These are phyloP conservation scores for Danielozyma ontarioensis DNA, from an alignment of 805 yeast genomes.

Conservation along the genomic window DNA sequence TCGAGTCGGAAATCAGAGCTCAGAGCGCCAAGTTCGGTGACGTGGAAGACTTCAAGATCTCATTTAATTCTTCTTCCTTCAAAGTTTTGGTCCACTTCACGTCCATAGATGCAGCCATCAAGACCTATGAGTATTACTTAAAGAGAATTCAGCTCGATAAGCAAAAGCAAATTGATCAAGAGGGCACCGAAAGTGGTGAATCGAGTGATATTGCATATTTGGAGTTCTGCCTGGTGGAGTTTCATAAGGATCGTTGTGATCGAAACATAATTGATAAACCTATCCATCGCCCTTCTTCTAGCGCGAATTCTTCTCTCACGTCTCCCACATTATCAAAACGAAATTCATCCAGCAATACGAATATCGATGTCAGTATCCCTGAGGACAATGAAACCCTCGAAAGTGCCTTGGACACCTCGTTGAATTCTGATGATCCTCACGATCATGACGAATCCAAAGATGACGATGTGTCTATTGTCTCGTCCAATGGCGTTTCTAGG, in stretches of 20 bases:
- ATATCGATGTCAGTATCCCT: neutral
- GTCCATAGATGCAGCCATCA: conserved; percentile 43
- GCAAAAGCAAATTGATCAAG: conserved; percentile 11
- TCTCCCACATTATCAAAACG: conserved; percentile 1
- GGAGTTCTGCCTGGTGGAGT: conserved; percentile 16
- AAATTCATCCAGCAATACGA: neutral
- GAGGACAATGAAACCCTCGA: conserved; percentile 39
- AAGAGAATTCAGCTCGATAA: conserved; percentile 18
- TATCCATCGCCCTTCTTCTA: conserved; percentile 1
- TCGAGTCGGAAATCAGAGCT: conserved; percentile 17
- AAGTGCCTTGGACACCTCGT: conserved; percentile 56
- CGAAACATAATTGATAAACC: conserved; percentile 13
- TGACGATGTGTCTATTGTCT: neutral
- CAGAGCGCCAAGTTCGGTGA: conserved; percentile 38
- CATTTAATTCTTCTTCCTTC: conserved; percentile 3
- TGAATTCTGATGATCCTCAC: conserved; percentile 30
- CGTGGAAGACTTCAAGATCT: conserved; percentile 29
- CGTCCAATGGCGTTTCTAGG: neutral
- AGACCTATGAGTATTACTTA: conserved; percentile 31
- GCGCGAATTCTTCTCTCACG: conserved; percentile 1
- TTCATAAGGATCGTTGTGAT: conserved; percentile 37
- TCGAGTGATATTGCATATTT: too few relatives aligned
- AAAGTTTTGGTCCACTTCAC: conserved; percentile 32
- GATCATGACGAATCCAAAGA: neutral
- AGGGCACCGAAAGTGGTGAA: conserved; percentile 6